Evolutionary conservation across 805 yeast species (phyloP).

Genomic region (Wickerhamiella slavikovae): DNA sequence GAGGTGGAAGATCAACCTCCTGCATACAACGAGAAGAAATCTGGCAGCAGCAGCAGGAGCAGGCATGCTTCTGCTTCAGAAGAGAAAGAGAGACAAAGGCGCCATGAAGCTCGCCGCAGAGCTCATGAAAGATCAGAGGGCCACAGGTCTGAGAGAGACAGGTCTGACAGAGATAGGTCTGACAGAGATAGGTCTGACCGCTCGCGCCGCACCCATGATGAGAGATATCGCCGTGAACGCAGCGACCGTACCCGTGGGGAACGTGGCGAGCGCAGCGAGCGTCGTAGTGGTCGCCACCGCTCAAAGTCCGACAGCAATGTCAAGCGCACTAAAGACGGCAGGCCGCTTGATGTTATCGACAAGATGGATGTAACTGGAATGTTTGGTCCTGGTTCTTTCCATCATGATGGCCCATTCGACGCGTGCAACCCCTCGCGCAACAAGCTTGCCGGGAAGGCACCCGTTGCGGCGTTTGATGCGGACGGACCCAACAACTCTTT

Average conservation of each 20-base stretch:
- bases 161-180: not conserved
- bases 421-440: slow-evolving; percentile 96
- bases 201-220: slow-evolving; percentile 4
- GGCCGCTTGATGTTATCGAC: slow-evolving; percentile 78
- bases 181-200: not conserved
- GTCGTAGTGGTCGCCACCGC: slow-evolving; percentile 6
- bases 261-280: slow-evolving; percentile 1
- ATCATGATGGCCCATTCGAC: slow-evolving; percentile 97
- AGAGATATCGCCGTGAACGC: not conserved
- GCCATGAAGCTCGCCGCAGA: too few species aligned
- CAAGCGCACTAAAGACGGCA: slow-evolving; percentile 22
- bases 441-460: slow-evolving; percentile 45
- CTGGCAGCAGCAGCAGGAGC: too few species aligned
- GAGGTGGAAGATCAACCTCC: too few species aligned
- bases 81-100: too few species aligned
- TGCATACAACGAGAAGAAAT: too few species aligned
- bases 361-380: slow-evolving; percentile 89
- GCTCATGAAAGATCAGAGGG: too few species aligned
- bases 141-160: too few species aligned
- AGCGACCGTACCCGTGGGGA: slow-evolving; percentile 1
- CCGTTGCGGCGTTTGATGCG: slow-evolving; percentile 85
- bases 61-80: too few species aligned
- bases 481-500: slow-evolving; percentile 88
- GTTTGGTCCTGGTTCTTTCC: slow-evolving; percentile 83
- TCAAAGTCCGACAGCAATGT: slow-evolving; percentile 8